These are phyloP conservation scores for Leishmania tarentolae DNA, from an alignment of 208 protist species.

Conservation along the genomic window DNA sequence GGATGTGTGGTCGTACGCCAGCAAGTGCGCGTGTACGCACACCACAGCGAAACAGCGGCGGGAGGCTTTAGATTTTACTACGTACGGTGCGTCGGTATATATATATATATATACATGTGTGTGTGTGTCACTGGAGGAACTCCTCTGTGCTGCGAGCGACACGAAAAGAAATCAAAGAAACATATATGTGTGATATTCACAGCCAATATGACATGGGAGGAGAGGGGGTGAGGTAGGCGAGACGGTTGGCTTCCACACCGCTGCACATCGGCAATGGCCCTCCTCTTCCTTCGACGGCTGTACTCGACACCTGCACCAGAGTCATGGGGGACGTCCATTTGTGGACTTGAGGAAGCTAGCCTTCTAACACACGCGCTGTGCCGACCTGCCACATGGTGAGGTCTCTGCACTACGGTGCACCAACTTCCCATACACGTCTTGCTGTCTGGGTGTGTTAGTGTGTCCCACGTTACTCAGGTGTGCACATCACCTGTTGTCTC, in stretches of 20 bases:
- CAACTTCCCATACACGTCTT: background rate
- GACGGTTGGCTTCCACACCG: background rate
- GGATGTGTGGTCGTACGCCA: background rate
- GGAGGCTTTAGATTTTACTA: conserved; percentile 1
- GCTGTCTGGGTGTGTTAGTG: background rate
- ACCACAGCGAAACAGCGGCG: background rate
- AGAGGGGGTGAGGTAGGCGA: background rate
- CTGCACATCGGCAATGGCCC: background rate
- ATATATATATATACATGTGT: no score
- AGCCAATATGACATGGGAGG: background rate
- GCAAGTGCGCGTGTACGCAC: background rate
- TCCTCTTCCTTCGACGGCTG: background rate
- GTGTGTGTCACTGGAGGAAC: background rate
- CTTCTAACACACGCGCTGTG: background rate
- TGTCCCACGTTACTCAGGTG: background rate
- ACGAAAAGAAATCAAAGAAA: background rate
- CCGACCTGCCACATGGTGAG: background rate
- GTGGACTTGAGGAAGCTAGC: background rate
- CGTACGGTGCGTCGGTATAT: background rate
- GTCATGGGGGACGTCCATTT: background rate
- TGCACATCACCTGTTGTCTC: background rate
- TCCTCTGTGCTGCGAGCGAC: background rate
- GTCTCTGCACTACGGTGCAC: background rate
- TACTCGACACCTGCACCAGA: background rate
- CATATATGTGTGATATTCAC: background rate